Base-by-base conservation (phyloP, 169 alveolate species). In the Plasmodium inui region DNA sequence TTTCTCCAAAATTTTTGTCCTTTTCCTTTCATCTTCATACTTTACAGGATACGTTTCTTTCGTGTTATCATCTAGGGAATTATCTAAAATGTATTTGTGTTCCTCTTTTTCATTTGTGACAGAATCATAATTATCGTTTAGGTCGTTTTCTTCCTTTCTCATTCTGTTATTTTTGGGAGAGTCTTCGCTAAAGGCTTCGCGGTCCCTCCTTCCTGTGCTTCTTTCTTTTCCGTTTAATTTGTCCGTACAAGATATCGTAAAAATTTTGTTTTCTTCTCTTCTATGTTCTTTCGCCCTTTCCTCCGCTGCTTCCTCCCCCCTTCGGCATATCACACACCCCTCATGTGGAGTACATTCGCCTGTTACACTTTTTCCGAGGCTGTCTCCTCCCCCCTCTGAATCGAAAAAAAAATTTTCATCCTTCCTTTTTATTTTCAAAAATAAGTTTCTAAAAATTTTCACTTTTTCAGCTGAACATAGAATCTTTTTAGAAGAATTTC, bases 391-490 rank as follows among this genome's bases (percentile, higher is more conserved):
- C 44, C 17, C 30, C 17, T 53, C 44, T 37, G 72, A 22, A 41
- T 70, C 55, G 50, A 44, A 22, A 22, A 70, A 5, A 17, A 44
- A 70, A 39, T 46, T 70, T 12, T 83, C 74, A 83, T 83, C 19
- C 22, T 83, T 83, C 53, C 46, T 83, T 71, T 83, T 83, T 37
- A 55, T 83, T 53, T 83, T 83, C 22, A 83, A 83, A 71, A 83
- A 83, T 70, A 83, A 14, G 17, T 70, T 70, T 83, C 71, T 83
- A 14, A 83, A 72, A 70, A 71, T 46, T 34, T 71, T 83, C 5
- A 83, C 74, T 44, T 71, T 83, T 83, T 83, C 92, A 17, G 83
- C 83, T 17, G 92, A 83, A 26, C 44, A 41, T 70, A 83, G 32
- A 41, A 83, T 28, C 74, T 37, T 83, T 71, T 72, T 83, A 10